phyloP scores from a whole-genome alignment of 2,329 filamentous ascomycete species.

The Zarea fungicola region DNA sequence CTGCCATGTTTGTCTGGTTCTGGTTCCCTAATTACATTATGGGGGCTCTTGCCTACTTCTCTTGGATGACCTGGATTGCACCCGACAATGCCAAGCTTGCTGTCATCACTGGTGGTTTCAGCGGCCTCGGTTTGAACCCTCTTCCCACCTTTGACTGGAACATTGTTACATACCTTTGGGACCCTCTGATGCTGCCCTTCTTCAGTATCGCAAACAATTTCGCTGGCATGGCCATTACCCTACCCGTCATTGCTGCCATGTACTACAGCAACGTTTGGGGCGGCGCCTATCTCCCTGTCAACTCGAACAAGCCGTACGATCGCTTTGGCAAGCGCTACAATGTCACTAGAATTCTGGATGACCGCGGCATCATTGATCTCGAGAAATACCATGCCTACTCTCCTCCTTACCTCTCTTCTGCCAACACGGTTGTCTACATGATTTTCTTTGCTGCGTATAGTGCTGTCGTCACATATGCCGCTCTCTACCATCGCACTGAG shows the following conservation, averaged over 20 bases:
- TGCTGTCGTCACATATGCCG: slow-evolving; percentile 24
- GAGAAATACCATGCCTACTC: slow-evolving; percentile 37
- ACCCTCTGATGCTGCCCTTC: slow-evolving; percentile 29
- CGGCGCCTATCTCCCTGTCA: slow-evolving; percentile 41
- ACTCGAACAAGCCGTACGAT: slow-evolving; percentile 36
- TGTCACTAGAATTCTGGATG: slow-evolving; percentile 28
- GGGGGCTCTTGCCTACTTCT: slow-evolving; percentile 41
- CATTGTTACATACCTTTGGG: slow-evolving; percentile 31
- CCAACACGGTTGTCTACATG: slow-evolving; percentile 26
- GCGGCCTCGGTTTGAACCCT: slow-evolving; percentile 35
- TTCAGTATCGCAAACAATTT: slow-evolving; percentile 36
- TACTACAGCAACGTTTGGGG: slow-evolving; percentile 39
- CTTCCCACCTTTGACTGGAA: slow-evolving; percentile 38
- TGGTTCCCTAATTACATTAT: slow-evolving; percentile 50
- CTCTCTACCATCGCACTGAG: slow-evolving; percentile 27
- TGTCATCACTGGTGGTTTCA: slow-evolving; percentile 35
- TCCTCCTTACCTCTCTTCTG: slow-evolving; percentile 30
- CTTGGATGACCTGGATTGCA: slow-evolving; percentile 52
- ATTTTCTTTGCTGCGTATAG: slow-evolving; percentile 25
- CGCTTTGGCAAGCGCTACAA: slow-evolving; percentile 36
- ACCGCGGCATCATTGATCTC: slow-evolving; percentile 33
- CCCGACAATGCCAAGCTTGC: slow-evolving; percentile 37
- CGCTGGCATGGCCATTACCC: slow-evolving; percentile 29
- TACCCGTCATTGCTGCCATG: slow-evolving; percentile 34
- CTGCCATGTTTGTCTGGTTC: slow-evolving; percentile 46